phyloP scores from a whole-genome alignment of 768 basidiomycete genomes.

The Rhizopogon vesiculosus region DNA sequence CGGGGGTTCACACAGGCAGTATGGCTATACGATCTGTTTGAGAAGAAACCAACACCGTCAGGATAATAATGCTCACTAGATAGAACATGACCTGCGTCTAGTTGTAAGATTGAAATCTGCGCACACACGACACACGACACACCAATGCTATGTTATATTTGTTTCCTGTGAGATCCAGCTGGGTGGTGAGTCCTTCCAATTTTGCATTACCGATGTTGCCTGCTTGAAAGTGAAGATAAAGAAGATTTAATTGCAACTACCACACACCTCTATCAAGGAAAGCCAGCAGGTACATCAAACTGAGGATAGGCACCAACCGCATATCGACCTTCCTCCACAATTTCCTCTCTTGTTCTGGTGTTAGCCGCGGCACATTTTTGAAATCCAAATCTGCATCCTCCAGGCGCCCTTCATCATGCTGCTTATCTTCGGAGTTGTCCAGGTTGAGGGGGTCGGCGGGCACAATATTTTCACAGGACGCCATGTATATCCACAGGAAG shows the following conservation, averaged over 20 bases:
- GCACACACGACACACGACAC: constrained; percentile 25
- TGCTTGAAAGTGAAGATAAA: not conserved
- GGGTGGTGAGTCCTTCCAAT: constrained; percentile 58
- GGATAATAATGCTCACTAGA: too few species aligned
- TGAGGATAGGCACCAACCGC: too few species aligned
- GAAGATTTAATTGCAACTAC: not conserved
- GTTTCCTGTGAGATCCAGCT: constrained; percentile 50
- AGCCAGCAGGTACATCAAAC: too few species aligned
- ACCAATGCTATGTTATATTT: constrained; percentile 63
- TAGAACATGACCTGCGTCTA: too few species aligned
- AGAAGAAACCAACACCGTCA: too few species aligned
- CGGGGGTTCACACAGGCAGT: too few species aligned
- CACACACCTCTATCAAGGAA: constrained; percentile 39
- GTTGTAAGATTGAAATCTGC: not conserved
- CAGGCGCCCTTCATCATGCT: not conserved
- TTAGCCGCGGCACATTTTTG: constrained; percentile 8
- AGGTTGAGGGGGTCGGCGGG: too few species aligned
- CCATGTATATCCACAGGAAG: too few species aligned
- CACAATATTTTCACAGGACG: too few species aligned
- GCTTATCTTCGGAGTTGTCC: not conserved
- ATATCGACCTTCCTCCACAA: constrained; percentile 54
- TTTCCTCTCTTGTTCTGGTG: constrained; percentile 43
- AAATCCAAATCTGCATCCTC: not conserved
- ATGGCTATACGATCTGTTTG: too few species aligned
- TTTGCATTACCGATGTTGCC: constrained; percentile 47